Conservation (phyloP, 176 grass and related monocot species). For the Ampelocalamus luodianensis region DNA sequence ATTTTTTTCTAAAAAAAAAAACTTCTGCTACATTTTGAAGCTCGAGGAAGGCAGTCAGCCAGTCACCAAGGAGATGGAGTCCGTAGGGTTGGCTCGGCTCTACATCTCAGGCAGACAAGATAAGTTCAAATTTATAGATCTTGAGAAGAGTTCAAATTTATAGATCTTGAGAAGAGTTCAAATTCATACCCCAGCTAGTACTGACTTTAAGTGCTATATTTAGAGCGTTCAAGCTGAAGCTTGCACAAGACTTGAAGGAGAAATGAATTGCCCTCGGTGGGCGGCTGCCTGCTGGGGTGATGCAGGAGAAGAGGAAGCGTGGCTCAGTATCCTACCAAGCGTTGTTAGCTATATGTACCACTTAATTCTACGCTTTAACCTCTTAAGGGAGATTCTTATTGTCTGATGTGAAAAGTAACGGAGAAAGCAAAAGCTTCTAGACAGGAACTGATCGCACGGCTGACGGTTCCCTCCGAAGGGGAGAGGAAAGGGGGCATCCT, state of each 20-base stretch:
- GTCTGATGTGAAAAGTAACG: background rate
- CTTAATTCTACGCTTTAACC: too few relatives aligned
- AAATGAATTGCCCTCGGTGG: background rate
- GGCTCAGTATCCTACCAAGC: background rate
- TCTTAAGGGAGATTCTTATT: background rate
- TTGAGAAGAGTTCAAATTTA: background rate
- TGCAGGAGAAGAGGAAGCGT: background rate
- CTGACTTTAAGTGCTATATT: background rate
- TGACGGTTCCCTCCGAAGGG: slow-evolving; percentile 7
- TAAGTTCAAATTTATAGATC: background rate
- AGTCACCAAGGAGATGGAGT: background rate
- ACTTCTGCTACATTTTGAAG: background rate
- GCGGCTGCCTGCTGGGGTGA: background rate
- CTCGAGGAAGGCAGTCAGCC: background rate
- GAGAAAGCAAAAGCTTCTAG: background rate
- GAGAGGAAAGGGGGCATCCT: slow-evolving; percentile 4
- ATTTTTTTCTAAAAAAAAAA: too few relatives aligned
- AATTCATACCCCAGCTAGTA: background rate
- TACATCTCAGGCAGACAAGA: background rate
- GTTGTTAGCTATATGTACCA: too few relatives aligned
- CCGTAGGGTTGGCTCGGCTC: background rate
- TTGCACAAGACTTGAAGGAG: background rate
- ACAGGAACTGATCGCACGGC: slow-evolving; percentile 9
- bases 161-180: background rate
- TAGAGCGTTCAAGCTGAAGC: background rate